A percentile compares a stretch with the other conserved stretches of the same genome.
Evolutionary conservation across 1,139 yeast genomes (phyloP).

Genomic region (Sugiyamaella grinbergsii): DNA sequence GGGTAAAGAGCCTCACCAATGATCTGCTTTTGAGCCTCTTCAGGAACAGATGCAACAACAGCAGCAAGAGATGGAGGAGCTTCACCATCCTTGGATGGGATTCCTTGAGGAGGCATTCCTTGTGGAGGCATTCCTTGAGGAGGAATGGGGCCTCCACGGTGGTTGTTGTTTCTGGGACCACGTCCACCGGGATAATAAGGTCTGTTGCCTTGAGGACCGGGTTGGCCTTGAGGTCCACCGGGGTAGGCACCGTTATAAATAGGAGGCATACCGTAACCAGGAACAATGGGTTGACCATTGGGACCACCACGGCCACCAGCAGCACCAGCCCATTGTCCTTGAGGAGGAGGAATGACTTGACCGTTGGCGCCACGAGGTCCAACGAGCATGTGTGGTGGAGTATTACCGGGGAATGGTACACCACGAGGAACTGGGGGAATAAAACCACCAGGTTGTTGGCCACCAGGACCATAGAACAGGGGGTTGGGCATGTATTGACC

Average conservation of each 20-base stretch:
- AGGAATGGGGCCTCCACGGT: slow-evolving; percentile 34
- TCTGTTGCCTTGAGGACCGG: slow-evolving; percentile 37
- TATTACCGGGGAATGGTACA: slow-evolving; percentile 82
- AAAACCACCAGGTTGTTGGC: slow-evolving; percentile 72
- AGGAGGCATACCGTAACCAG: slow-evolving; percentile 76
- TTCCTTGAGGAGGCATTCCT: slow-evolving; percentile 18
- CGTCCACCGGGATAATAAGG: slow-evolving; percentile 40
- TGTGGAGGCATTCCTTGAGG: slow-evolving; percentile 26
- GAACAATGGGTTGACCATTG: slow-evolving; percentile 38
- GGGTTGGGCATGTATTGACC: slow-evolving; percentile 92
- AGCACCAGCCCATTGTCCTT: slow-evolving; percentile 50
- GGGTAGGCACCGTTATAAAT: slow-evolving; percentile 65
- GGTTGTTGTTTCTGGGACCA: slow-evolving; percentile 37
- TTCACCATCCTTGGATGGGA: slow-evolving; percentile 27
- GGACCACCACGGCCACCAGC: slow-evolving; percentile 35
- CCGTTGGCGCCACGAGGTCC: slow-evolving; percentile 55
- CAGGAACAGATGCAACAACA: slow-evolving; percentile 45
- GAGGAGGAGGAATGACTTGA: slow-evolving; percentile 49
- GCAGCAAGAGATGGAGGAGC: slow-evolving; percentile 39
- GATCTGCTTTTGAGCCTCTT: slow-evolving; percentile 94
- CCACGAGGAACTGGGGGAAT: slow-evolving; percentile 72
- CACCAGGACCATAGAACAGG: slow-evolving; percentile 76
- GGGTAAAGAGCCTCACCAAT: slow-evolving; percentile 98
- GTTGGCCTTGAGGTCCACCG: slow-evolving; percentile 37
- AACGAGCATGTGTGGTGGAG: slow-evolving; percentile 85